phyloP scores from a whole-genome alignment of 306 rosid genomes.

The Phaseolus lunatus region DNA sequence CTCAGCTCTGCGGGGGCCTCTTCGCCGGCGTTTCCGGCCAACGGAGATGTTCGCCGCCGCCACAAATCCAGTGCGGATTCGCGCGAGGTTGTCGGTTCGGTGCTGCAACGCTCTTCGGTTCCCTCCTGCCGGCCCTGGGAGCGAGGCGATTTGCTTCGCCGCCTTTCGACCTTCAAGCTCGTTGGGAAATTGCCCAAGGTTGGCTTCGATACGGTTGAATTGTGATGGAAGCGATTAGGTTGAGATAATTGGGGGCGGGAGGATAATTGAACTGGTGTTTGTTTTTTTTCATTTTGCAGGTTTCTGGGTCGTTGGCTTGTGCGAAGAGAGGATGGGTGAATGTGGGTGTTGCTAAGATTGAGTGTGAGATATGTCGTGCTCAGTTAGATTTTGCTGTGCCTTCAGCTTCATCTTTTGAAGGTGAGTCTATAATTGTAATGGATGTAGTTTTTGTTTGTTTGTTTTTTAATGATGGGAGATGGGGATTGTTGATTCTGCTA shows the following conservation, averaged over 20 bases:
- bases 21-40: slow-evolving; percentile 71
- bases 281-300: slow-evolving; percentile 43
- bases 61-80: slow-evolving; percentile 79
- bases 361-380: slow-evolving; percentile 81
- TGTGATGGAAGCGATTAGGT: slow-evolving; percentile 31
- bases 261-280: background rate
- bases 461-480: slow-evolving; percentile 39
- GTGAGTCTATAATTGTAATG: slow-evolving; percentile 45
- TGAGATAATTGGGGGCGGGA: background rate
- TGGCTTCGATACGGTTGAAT: slow-evolving; percentile 1
- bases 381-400: slow-evolving; percentile 56
- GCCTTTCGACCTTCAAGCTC: slow-evolving; percentile 90
- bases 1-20: slow-evolving; percentile 97
- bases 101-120: slow-evolving; percentile 60
- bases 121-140: slow-evolving; percentile 95
- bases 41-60: slow-evolving; percentile 62
- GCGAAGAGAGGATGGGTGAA: slow-evolving; percentile 95
- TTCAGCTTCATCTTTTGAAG: slow-evolving; percentile 53
- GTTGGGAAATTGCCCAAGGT: slow-evolving; percentile 93
- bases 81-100: slow-evolving; percentile 61
- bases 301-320: slow-evolving; percentile 74
- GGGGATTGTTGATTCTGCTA: slow-evolving; percentile 36
- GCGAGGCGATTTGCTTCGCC: slow-evolving; percentile 89
- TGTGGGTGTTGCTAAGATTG: slow-evolving; percentile 74
- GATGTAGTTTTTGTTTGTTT: background rate